These are phyloP conservation scores for Ceratocystis papillata DNA, from an alignment of 2,329 filamentous ascomycete species.

Conservation along the genomic window DNA sequence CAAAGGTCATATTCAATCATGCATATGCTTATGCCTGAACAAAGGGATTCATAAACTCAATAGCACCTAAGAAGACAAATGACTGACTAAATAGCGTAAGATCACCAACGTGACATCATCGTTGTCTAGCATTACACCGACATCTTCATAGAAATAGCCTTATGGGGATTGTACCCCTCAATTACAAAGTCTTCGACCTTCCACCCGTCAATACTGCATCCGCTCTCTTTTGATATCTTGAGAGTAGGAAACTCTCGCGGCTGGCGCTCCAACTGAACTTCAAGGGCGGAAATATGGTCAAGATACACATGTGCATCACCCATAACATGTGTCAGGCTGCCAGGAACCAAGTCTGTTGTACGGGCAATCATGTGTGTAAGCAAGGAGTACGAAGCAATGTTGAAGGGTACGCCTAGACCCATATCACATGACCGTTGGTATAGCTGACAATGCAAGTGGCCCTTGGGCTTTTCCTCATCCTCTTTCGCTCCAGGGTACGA, in stretches of 20 bases:
- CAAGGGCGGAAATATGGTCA: conserved; percentile 81
- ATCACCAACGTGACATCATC: background rate
- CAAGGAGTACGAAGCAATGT: conserved; percentile 89
- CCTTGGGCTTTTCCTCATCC: conserved; percentile 42
- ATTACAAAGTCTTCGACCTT: conserved; percentile 77
- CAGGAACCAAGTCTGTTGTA: conserved; percentile 72
- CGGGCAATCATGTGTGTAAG: conserved; percentile 92
- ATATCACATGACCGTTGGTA: conserved; percentile 96
- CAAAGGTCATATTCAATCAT: background rate
- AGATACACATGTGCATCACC: conserved; percentile 95
- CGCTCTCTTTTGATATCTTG: conserved; percentile 56
- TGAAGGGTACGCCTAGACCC: conserved; percentile 94
- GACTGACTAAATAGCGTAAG: background rate
- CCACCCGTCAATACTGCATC: conserved; percentile 82
- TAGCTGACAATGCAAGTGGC: conserved; percentile 72
- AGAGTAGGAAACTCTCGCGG: conserved; percentile 72
- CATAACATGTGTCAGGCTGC: conserved; percentile 88
- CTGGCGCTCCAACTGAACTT: conserved; percentile 67
- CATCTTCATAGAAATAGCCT: conserved; percentile 97
- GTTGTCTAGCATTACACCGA: conserved; percentile 49
- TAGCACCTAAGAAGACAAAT: background rate
- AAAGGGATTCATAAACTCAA: background rate
- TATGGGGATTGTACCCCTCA: conserved; percentile 80
- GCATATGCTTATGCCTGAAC: background rate
- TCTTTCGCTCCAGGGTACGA: conserved; percentile 48